Evolutionary conservation across 2,329 filamentous ascomycete species (phyloP).

Genomic region (Curvularia lunata): DNA sequence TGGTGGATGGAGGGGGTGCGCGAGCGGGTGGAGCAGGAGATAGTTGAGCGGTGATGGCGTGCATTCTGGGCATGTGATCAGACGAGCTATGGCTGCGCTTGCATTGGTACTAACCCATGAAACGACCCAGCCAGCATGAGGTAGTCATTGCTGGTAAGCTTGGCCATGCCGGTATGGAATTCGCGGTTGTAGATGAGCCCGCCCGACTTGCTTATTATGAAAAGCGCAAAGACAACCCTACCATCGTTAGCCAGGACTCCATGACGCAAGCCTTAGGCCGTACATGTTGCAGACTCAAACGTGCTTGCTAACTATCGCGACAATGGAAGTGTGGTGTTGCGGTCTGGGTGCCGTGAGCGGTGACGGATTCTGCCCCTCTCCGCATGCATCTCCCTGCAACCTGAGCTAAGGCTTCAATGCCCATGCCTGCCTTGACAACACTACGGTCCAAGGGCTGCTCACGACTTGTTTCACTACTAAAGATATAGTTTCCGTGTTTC

Average conservation of each 20-base stretch:
- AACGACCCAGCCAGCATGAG: constrained; percentile 97
- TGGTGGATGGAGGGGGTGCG: constrained; percentile 29
- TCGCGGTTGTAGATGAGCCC: constrained; percentile 95
- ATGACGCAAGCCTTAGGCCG: background rate
- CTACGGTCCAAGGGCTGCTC: constrained; percentile 6
- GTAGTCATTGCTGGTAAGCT: constrained; percentile 93
- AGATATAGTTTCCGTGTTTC: background rate
- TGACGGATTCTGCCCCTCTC: constrained; percentile 27
- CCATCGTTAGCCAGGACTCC: constrained; percentile 17
- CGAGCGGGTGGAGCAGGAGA: constrained; percentile 41
- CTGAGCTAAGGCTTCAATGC: constrained; percentile 16
- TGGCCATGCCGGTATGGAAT: constrained; percentile 85
- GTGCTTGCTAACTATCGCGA: constrained; percentile 8
- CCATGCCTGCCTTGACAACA: constrained; percentile 13
- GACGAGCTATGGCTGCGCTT: constrained; percentile 3
- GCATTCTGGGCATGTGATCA: constrained; percentile 55
- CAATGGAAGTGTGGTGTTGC: constrained; percentile 14
- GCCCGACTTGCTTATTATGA: constrained; percentile 98
- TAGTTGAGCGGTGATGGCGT: constrained; percentile 64
- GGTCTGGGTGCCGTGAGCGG: constrained; percentile 12
- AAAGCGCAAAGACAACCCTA: constrained; percentile 93
- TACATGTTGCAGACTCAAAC: constrained; percentile 23
- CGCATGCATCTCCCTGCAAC: constrained; percentile 14
- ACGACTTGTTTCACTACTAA: constrained; percentile 6
- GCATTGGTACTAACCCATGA: constrained; percentile 71